Evolutionary conservation across 73 alveolate species (phyloP).

Genomic region (Paramecium caudatum): DNA sequence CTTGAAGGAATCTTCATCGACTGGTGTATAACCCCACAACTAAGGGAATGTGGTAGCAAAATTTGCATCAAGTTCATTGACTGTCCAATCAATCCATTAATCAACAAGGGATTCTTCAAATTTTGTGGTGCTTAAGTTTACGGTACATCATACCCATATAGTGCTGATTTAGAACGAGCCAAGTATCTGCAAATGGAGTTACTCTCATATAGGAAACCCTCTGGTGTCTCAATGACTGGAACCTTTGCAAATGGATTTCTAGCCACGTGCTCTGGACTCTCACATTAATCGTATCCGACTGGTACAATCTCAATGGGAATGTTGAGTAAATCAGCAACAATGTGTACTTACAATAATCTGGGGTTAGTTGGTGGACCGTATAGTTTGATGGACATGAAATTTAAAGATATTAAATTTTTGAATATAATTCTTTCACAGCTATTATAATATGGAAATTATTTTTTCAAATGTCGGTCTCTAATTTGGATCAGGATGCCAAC

Average conservation of each 20-base stretch:
- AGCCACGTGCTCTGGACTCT: conserved; percentile 77
- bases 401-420: conserved; percentile 15
- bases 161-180: conserved; percentile 73
- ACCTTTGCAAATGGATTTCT: conserved; percentile 83
- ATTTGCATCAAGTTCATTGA: conserved; percentile 79
- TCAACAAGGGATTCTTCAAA: conserved; percentile 79
- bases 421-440: conserved; percentile 8
- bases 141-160: conserved; percentile 36
- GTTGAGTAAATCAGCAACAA: conserved; percentile 27
- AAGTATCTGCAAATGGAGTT: conserved; percentile 84
- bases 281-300: neutral
- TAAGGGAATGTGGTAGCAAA: conserved; percentile 78
- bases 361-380: conserved; percentile 36
- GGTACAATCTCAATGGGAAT: neutral
- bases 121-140: conserved; percentile 63
- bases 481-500: conserved; percentile 52
- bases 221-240: conserved; percentile 87
- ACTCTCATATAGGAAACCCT: conserved; percentile 80
- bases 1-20: conserved; percentile 79
- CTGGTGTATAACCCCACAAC: conserved; percentile 85
- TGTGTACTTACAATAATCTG: neutral
- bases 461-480: neutral
- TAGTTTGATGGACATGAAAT: conserved; percentile 32
- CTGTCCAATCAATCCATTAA: conserved; percentile 83
- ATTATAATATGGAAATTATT: neutral